Evolutionary conservation across 352 stramenopile genomes (phyloP), one percentile per base, ranked within the genome.

Genomic region (Phytophthora fragariae): DNA sequence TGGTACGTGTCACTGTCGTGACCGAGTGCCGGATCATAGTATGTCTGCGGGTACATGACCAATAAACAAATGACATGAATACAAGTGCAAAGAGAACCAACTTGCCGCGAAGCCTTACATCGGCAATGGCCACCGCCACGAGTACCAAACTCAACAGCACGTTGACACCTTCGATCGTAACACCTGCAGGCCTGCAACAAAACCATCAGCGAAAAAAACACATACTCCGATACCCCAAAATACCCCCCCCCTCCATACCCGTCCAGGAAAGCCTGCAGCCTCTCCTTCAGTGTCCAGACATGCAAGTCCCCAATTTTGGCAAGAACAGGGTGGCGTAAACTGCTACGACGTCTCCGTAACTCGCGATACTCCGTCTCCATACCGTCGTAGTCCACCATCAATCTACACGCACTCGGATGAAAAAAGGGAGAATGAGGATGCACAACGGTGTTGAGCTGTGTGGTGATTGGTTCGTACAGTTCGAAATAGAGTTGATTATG

Each of bases 91-190:
- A 19, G 19, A 12, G 53, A n/a, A 2, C 50, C 62, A 44, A 44
- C 37, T 44, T 44, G 37, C 9, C 5, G 35, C 3, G 37, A 44
- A 5, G 37, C 37, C 37, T 41, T 53, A 83, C 80, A 31, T 84
- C 62, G 33, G 79, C 59, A 57, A 89, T 77, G 9, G 82, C 73
- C 27, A 84, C 70, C 53, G 79, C 66, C 27, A 87, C 80, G 33
- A 89, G 75, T 15, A 81, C 67, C 65, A 89, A 39, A 53, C 80
- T 88, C 44, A 87, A 72, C 53, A 84, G 6, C 14, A 86, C 80
- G 57, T 89, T 87, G 64, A 83, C 39, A 21, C 62, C 68, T 58
- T 87, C 82, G 49, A 86, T 69, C 17, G 58, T 57, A 46, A 88
- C 66, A 24, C 80, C 82, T 2, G 47, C 37, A 27, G 57, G 72